Base-by-base conservation (phyloP, 306 rosid species). In the Gastrolobium bilobum region DNA sequence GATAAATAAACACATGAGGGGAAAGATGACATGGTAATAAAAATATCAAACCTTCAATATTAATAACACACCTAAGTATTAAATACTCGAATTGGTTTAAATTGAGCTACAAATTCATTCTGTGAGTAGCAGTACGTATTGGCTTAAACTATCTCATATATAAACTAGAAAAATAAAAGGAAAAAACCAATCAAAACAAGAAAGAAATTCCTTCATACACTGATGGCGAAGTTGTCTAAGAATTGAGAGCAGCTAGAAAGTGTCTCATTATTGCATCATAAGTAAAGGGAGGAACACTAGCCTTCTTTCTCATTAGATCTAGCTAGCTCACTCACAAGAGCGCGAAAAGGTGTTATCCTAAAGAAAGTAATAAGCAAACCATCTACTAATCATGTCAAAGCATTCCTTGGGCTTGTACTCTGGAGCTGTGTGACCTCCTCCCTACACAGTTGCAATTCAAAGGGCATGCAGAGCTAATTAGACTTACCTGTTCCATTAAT, bases 391-490 rank as follows among this genome's bases (percentile, higher is more conserved):
- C 85, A 82, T 77, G 26, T 26, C 20, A 5, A 29, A 59, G 44
- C 75, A 54, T 61, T 82, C 58, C 67, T 66, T 3, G 15, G 80
- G 81, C 67, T 75, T 86, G 78, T 76, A 82, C 53, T 86, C 78
- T 70, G 87, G 75, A 48, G 89, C 87, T 57, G 75, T 65, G 73
- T 83, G 87, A 3, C 89, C 89, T 46, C 39, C 87, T 76, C 85
- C 89, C 89, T 83, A 68, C 62, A 59, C 42, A 62, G 10, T 37
- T 5, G 2, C 53, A 72, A 54, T 39, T 43, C 53, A 9, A 1
- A 31, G 35, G 7, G 13, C 57, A 10, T 13, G 38, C 33, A 68
- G 34, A 68, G 34, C 14, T 33, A 14, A 20, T 10, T 30, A 42
- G 2, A 53, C 15, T 8, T 44, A 46, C 34, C 54, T 2, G 37